Percentiles rank a stretch among this genome's conserved stretches.
Evolutionary conservation across 495 filamentous ascomycete species (phyloP).

Genomic region (Cenococcum geophilum): DNA sequence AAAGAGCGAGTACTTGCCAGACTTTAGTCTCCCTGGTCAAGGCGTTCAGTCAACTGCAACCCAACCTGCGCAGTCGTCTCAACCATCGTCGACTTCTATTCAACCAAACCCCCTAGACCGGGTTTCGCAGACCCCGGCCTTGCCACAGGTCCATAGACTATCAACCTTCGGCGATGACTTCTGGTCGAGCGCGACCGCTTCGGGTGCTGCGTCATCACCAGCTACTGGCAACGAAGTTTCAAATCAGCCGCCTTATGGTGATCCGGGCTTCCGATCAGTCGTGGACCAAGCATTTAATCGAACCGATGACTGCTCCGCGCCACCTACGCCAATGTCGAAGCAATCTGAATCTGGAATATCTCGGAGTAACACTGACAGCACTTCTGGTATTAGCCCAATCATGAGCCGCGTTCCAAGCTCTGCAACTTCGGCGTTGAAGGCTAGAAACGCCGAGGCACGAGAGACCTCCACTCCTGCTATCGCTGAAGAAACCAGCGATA

Average conservation of each 20-base stretch:
- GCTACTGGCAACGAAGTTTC: not conserved
- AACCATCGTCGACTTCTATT: conserved; percentile 21
- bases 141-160: conserved; percentile 17
- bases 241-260: conserved; percentile 44
- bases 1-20: conserved; percentile 49
- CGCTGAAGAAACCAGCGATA: conserved; percentile 45
- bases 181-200: conserved; percentile 16
- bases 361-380: conserved; percentile 60
- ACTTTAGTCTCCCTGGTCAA: conserved; percentile 20
- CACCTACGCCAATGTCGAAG: conserved; percentile 49
- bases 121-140: not conserved
- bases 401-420: conserved; percentile 50
- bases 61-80: not conserved
- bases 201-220: conserved; percentile 2
- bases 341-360: conserved; percentile 39
- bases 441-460: conserved; percentile 12
- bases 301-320: conserved; percentile 43
- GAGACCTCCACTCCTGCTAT: conserved; percentile 52
- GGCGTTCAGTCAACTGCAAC: not conserved
- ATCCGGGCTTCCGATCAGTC: conserved; percentile 58
- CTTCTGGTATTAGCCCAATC: conserved; percentile 62
- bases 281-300: conserved; percentile 66
- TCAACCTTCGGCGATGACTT: conserved; percentile 33
- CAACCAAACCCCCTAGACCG: conserved; percentile 3
- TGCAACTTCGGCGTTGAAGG: conserved; percentile 30